These are phyloP conservation scores for Arxiozyma telluris DNA, from an alignment of 1,139 yeast species.

Conservation along the genomic window DNA sequence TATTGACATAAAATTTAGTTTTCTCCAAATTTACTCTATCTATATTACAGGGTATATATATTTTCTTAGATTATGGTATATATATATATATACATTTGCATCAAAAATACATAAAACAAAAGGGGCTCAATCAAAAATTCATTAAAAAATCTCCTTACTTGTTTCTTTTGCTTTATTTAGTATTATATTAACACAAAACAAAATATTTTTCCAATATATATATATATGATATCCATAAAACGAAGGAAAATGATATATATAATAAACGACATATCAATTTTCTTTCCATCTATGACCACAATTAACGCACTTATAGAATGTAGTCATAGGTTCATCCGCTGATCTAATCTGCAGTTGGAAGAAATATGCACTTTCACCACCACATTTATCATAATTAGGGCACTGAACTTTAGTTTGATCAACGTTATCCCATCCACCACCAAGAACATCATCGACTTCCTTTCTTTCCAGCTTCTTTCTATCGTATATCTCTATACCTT, in stretches of 20 bases:
- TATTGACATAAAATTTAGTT: neutral
- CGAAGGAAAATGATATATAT: too few species aligned
- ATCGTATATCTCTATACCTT: constrained; percentile 76
- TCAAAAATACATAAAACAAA: too few species aligned
- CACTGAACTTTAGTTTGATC: constrained; percentile 87
- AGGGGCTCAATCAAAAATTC: too few species aligned
- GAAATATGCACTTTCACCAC: constrained; percentile 86
- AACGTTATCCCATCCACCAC: constrained; percentile 99
- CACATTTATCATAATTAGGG: constrained; percentile 71
- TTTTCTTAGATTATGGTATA: too few species aligned
- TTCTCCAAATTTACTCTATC: too few species aligned
- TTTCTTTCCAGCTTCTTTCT: constrained; percentile 75
- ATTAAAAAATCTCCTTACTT: too few species aligned
- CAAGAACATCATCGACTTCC: constrained; percentile 91
- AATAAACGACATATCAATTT: constrained; percentile 37
- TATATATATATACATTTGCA: too few species aligned
- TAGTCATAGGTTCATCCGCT: constrained; percentile 77
- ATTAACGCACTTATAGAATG: constrained; percentile 85
- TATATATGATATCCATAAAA: neutral
- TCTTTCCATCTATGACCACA: constrained; percentile 98
- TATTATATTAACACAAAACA: too few species aligned
- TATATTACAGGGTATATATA: neutral
- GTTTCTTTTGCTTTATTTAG: neutral
- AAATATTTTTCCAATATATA: neutral
- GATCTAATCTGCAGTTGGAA: constrained; percentile 94